Base-by-base conservation (phyloP, 164 flowering plant genomes). In the Macadamia tetraphylla region DNA sequence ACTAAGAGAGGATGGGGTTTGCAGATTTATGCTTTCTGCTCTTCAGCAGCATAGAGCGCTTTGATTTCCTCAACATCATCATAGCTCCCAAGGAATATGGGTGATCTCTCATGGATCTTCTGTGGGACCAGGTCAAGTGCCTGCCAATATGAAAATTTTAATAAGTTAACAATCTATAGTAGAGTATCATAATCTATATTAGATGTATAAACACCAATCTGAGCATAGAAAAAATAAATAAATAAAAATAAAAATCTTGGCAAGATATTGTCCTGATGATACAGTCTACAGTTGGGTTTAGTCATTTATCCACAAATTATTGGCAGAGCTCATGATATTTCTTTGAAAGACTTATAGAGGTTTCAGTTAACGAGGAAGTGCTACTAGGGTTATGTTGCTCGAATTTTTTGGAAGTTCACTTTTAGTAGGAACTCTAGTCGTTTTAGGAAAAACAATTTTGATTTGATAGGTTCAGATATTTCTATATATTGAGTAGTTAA, bases 1-100 rank as follows among this genome's bases (percentile, higher is more conserved):
- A 35, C 40, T 2, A 35, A 35, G 40, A 5, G 40, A 5, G 40
- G 40, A 35, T 35, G 40, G 40, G 40, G 40, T 67, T 58, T 49
- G 46, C 56, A 72, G 9, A 46, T 62, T 74, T 65, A 76, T 49
- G 53, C 68, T 44, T 70, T 67, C 53, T 76, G 74, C 69, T 70
- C 82, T 77, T 80, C 86, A 70, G 87, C 86, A 66, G 94, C 96
- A 77, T 88, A 90, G 43, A 89, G 87, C 30, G 82, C 87, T 76
- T 94, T 94, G 81, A 94, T 88, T 76, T 89, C 94, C 70, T 91
- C 97, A 35, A 94, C 88, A 71, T 94, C 97, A 55, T 94, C 94
- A 65, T 87, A 91, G 82, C 98, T 91, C 49, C 98, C 98, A 23
- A 94, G 91, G 72, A 94, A 91, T 67, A 91, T 87, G 3, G 98